phyloP scores from a whole-genome alignment of 371 early-diverging fungal genomes.

The Syncephalis plumigaleata region DNA sequence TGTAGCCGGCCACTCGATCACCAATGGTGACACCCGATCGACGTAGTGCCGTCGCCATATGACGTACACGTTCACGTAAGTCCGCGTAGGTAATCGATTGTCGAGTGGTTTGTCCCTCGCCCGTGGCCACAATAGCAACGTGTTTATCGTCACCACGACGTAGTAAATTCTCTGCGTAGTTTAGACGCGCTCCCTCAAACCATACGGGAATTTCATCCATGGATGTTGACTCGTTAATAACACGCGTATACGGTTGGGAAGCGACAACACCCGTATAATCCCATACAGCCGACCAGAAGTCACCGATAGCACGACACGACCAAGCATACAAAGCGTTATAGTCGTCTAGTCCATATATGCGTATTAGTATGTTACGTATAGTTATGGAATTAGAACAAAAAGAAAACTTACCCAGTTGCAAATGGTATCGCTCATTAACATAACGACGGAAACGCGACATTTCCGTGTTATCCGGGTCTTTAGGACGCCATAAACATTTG shows the following conservation, averaged over 20 bases:
- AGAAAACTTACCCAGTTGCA: conserved; percentile 22
- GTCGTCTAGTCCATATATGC: conserved; percentile 22
- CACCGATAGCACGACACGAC: conserved; percentile 49
- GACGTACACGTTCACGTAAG: conserved; percentile 49
- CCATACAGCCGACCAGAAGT: conserved; percentile 85
- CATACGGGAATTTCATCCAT: conserved; percentile 83
- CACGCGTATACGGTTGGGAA: conserved; percentile 24
- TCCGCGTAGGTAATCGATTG: conserved; percentile 49
- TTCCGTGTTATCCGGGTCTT: conserved; percentile 23
- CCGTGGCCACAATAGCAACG: conserved; percentile 56
- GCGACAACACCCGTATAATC: conserved; percentile 53
- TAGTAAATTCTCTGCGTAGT: conserved; percentile 84
- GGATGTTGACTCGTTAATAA: conserved; percentile 38
- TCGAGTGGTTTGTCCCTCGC: conserved; percentile 12
- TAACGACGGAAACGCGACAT: conserved; percentile 48
- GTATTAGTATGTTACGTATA: no score
- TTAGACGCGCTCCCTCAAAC: conserved; percentile 72
- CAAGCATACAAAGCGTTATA: conserved; percentile 64
- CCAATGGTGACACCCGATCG: conserved; percentile 52
- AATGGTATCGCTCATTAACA: conserved; percentile 38
- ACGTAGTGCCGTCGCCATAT: conserved; percentile 55
- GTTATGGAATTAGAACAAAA: neutral
- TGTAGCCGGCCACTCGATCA: conserved; percentile 86
- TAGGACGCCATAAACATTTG: conserved; percentile 38
- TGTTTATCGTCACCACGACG: conserved; percentile 36